These are phyloP conservation scores for Afroboletus lepidellus DNA, from an alignment of 1,284 basidiomycete genomes.

Conservation along the genomic window DNA sequence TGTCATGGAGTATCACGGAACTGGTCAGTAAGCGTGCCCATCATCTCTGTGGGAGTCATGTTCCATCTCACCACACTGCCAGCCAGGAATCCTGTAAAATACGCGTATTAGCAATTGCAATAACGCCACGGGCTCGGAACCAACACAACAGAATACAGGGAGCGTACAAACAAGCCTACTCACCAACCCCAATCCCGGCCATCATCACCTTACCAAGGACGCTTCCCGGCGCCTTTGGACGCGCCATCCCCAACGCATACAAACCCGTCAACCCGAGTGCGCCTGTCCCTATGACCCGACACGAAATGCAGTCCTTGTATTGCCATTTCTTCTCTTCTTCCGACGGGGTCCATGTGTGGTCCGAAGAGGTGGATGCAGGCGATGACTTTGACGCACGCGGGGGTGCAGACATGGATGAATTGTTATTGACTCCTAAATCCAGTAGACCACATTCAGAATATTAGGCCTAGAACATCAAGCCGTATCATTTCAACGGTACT, in stretches of 20 bases:
- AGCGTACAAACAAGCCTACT: slow-evolving; percentile 14
- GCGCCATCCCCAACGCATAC: slow-evolving; percentile 51
- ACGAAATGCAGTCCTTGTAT: slow-evolving; percentile 48
- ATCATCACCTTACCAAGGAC: slow-evolving; percentile 46
- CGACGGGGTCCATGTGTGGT: not conserved
- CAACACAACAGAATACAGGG: not conserved
- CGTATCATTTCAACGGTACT: not conserved
- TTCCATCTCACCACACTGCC: slow-evolving; percentile 34
- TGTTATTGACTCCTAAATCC: not conserved
- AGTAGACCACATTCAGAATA: not conserved
- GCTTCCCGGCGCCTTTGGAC: slow-evolving; percentile 46
- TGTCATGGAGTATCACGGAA: slow-evolving; percentile 3
- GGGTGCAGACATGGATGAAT: slow-evolving; percentile 13
- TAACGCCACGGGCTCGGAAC: not conserved
- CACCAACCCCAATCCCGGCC: slow-evolving; percentile 50
- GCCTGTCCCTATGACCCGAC: slow-evolving; percentile 48
- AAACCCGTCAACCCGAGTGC: slow-evolving; percentile 48
- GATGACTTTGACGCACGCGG: slow-evolving; percentile 11
- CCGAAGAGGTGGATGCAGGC: not conserved
- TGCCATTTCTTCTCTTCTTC: slow-evolving; percentile 10
- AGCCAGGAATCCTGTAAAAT: slow-evolving; percentile 26
- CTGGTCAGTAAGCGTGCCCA: slow-evolving; percentile 17
- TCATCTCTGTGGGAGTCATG: slow-evolving; percentile 28
- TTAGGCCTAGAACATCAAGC: not conserved
- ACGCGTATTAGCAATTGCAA: slow-evolving; percentile 8